Base-by-base conservation (phyloP, 1,139 yeast genomes). In the Candida tropicalis region DNA sequence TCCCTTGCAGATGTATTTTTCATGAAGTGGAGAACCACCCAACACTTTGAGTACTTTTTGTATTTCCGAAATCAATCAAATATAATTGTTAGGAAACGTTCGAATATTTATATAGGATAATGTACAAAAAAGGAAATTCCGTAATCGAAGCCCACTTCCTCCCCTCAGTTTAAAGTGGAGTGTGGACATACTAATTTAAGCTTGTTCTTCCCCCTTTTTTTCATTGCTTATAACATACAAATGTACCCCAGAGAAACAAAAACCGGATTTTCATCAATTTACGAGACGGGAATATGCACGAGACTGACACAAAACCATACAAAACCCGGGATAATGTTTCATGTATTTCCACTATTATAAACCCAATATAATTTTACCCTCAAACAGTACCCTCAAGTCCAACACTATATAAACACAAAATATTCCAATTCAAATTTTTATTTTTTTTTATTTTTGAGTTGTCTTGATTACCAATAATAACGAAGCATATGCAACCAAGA, bases 221-320 rank as follows among this genome's bases (percentile, higher is more conserved):
- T 10, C 16, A 16, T 6, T 12, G 12, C 12, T 27, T 5, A 15
- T 27, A n/a, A n/a, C n/a, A n/a, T n/a, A n/a, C n/a, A n/a, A n/a
- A n/a, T n/a, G n/a, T 5, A 7, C 15, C 15, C 35, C 16, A 11
- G n/a, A 17, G 15, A 18, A 12, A 18, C 17, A 10, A 12, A n/a
- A n/a, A 18, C 35, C 35, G 35, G 35, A 31, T 31, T 17, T 31
- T 18, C 24, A 18, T 12, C n/a, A n/a, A 17, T 27, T 18, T 31
- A 31, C 35, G 35, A 31, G 35, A 20, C 35, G 35, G 35, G 35
- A 31, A 15, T 31, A 31, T 31, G 35, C 35, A 31, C 24, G 16
- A 18, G 4, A 11, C n/a, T 4, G 5, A n/a, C 22, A 18, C 24
- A 31, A 18, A 31, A 31, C 15, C 10, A 13, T 10, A 11, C 10